Percentiles rank a stretch among this genome's conserved stretches.
Conservation (phyloP, 495 filamentous ascomycete species). For the Penicillium paradoxum region DNA sequence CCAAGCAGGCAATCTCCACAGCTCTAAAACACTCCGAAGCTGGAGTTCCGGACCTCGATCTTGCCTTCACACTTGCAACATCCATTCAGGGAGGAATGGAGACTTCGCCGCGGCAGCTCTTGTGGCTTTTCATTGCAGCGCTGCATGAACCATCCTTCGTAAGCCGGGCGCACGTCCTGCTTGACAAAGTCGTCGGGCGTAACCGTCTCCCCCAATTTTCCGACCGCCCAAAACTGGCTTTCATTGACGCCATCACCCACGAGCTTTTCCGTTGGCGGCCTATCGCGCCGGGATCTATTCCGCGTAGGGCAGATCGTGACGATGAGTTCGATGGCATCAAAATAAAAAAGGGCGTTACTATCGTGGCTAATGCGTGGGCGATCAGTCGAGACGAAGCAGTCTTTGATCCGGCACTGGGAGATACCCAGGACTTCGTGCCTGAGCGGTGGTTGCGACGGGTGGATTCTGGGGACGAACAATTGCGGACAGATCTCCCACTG, state of each 20-base stretch:
- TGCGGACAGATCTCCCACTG: constrained; percentile 24
- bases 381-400: constrained; percentile 24
- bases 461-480: not conserved
- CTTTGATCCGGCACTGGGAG: constrained; percentile 21
- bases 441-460: constrained; percentile 21
- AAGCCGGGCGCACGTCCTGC: constrained; percentile 23
- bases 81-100: constrained; percentile 30
- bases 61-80: constrained; percentile 27
- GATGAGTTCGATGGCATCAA: constrained; percentile 46
- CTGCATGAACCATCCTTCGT: constrained; percentile 16
- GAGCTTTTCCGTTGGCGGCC: constrained; percentile 38
- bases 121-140: constrained; percentile 30
- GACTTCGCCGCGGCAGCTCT: constrained; percentile 26
- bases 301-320: constrained; percentile 47
- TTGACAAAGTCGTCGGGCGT: constrained; percentile 32
- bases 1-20: constrained; percentile 25
- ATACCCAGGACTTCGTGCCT: constrained; percentile 20
- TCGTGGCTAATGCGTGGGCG: constrained; percentile 52
- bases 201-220: constrained; percentile 25
- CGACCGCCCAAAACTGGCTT: constrained; percentile 24
- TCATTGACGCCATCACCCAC: constrained; percentile 28
- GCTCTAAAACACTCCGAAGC: constrained; percentile 11
- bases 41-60: constrained; percentile 20
- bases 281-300: constrained; percentile 34
- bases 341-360: constrained; percentile 47